A percentile compares a stretch with the other conserved stretches of the same genome.
These are phyloP conservation scores for Mrakia hoshinonis DNA, from an alignment of 768 basidiomycete species.

Conservation along the genomic window DNA sequence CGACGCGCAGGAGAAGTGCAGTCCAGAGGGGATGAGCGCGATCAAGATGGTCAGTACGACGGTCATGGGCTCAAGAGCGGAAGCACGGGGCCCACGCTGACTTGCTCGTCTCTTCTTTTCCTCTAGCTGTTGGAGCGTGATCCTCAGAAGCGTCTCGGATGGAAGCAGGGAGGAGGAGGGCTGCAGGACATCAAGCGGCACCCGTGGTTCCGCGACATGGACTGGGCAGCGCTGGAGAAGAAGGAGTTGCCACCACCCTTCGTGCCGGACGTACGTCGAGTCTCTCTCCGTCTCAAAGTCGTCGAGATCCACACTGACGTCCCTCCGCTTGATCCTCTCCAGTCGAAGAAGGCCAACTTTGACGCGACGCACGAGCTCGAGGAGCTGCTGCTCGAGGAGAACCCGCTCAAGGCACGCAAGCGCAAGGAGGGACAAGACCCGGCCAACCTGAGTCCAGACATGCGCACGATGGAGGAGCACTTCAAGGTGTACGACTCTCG, in stretches of 20 bases:
- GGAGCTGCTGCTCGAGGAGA: slow-evolving; percentile 89
- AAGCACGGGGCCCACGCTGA: not conserved
- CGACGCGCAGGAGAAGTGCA: slow-evolving; percentile 70
- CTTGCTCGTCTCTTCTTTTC: slow-evolving; percentile 15
- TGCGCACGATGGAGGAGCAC: slow-evolving; percentile 97
- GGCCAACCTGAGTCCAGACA: slow-evolving; percentile 76
- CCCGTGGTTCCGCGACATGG: slow-evolving; percentile 71
- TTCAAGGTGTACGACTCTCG: slow-evolving; percentile 88
- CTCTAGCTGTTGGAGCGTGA: slow-evolving; percentile 78
- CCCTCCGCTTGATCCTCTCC: not conserved
- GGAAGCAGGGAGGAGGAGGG: slow-evolving; percentile 66
- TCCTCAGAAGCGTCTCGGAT: slow-evolving; percentile 67
- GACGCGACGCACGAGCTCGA: slow-evolving; percentile 97
- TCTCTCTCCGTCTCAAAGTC: too few relatives aligned
- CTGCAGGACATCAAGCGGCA: slow-evolving; percentile 68
- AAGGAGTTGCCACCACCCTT: slow-evolving; percentile 67
- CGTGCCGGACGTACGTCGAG: slow-evolving; percentile 82
- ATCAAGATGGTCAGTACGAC: slow-evolving; percentile 38
- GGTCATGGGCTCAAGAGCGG: not conserved
- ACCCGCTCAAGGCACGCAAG: slow-evolving; percentile 87
- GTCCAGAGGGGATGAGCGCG: slow-evolving; percentile 64
- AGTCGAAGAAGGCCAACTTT: slow-evolving; percentile 99
- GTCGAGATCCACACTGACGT: too few relatives aligned
- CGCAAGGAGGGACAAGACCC: slow-evolving; percentile 83
- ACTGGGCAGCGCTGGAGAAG: slow-evolving; percentile 68